These are phyloP conservation scores for Aquilaria sinensis DNA, from an alignment of 345 rosid genomes.

Conservation along the genomic window DNA sequence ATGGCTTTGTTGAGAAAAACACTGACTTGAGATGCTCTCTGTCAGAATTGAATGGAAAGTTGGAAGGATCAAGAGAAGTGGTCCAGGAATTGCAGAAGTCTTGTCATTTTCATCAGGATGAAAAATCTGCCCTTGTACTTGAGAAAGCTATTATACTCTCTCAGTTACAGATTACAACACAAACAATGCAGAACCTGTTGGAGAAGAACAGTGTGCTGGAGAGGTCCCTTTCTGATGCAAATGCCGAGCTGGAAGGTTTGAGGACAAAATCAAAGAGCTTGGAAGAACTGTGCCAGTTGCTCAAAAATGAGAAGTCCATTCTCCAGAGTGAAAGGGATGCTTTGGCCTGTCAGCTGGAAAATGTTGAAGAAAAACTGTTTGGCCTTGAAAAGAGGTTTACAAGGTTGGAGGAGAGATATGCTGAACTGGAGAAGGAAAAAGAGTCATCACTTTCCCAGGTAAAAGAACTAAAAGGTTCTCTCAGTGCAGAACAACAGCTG, in stretches of 20 bases:
- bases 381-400: constrained; percentile 60
- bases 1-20: constrained; percentile 48
- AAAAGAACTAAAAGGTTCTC: constrained; percentile 52
- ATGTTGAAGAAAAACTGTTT: constrained; percentile 51
- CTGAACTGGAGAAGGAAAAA: constrained; percentile 63
- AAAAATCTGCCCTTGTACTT: constrained; percentile 54
- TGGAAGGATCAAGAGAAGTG: constrained; percentile 60
- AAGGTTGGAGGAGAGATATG: constrained; percentile 56
- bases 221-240: constrained; percentile 55
- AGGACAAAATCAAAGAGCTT: constrained; percentile 58
- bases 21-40: constrained; percentile 54
- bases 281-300: constrained; percentile 64
- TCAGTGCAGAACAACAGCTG: constrained; percentile 57
- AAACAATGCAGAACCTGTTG: constrained; percentile 65
- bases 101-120: constrained; percentile 55
- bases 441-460: constrained; percentile 52
- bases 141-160: constrained; percentile 79
- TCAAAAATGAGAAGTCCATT: constrained; percentile 64
- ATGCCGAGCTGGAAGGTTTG: constrained; percentile 70
- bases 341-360: constrained; percentile 51
- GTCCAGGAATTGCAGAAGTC: constrained; percentile 53
- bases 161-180: constrained; percentile 68
- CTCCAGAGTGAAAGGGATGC: constrained; percentile 47
- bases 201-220: constrained; percentile 52
- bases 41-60: constrained; percentile 64